These are phyloP conservation scores for Plantago elongata DNA, from an alignment of 257 asterid species.

Conservation along the genomic window DNA sequence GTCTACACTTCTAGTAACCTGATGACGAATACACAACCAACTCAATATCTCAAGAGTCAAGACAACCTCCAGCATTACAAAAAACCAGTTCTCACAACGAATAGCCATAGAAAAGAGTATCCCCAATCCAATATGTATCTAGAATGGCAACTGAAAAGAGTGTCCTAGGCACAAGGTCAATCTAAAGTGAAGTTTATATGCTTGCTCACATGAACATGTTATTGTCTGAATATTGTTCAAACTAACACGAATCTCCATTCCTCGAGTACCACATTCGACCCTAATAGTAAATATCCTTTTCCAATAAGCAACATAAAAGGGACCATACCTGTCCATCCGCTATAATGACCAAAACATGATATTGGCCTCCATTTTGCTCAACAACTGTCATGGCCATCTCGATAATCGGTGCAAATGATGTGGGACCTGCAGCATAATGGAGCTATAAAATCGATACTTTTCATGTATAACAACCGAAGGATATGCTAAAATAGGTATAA, in stretches of 20 bases:
- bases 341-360: conserved; percentile 80
- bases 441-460: conserved; percentile 12
- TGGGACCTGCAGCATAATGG: conserved; percentile 68
- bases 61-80: background rate
- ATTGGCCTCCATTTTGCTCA: conserved; percentile 86
- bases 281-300: background rate
- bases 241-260: no score
- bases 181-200: no score
- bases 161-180: no score
- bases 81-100: background rate
- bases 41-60: conserved; percentile 18
- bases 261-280: no score
- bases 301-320: conserved; percentile 3
- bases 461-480: conserved; percentile 13
- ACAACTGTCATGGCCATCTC: conserved; percentile 89
- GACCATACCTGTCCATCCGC: conserved; percentile 95
- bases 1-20: conserved; percentile 97
- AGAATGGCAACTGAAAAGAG: no score
- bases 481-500: conserved; percentile 11
- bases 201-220: no score
- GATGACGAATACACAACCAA: conserved; percentile 9
- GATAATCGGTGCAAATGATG: conserved; percentile 86
- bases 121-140: background rate
- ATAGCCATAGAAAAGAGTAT: background rate
- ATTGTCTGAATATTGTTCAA: no score